Conservation (phyloP, 345 rosid genomes). For the Acer saccharum region DNA sequence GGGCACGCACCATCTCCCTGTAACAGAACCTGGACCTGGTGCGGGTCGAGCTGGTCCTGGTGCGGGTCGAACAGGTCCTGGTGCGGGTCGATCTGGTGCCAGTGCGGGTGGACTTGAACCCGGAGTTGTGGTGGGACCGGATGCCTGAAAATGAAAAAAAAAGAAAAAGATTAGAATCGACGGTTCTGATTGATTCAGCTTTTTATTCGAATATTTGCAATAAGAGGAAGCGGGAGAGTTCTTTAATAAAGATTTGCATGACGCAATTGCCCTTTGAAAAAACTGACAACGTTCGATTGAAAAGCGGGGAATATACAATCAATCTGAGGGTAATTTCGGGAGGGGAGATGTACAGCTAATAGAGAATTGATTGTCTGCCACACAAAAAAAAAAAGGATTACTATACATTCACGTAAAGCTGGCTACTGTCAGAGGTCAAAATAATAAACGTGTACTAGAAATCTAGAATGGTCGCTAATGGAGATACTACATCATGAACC, state of each 20-base stretch:
- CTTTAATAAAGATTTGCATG: background rate
- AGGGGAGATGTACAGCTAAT: no score
- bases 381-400: background rate
- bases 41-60: conserved; percentile 11
- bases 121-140: conserved; percentile 31
- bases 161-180: background rate
- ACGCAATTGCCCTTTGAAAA: background rate
- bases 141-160: conserved; percentile 25
- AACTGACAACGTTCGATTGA: fast-evolving
- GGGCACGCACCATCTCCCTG: conserved; percentile 62
- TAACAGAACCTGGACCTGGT: conserved; percentile 24
- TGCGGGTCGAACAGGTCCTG: conserved; percentile 28
- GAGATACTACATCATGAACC: background rate
- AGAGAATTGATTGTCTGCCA: background rate
- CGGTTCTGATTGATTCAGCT: background rate
- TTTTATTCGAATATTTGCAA: background rate
- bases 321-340: no score
- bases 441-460: background rate
- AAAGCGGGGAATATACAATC: no score
- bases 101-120: conserved; percentile 15
- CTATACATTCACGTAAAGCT: background rate
- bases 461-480: background rate
- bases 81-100: conserved; percentile 11
- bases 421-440: background rate
- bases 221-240: background rate